A percentile compares a stretch with the other conserved stretches of the same genome.
Conservation (phyloP, 1,284 basidiomycete species). For the Leccinum subrobustum region DNA sequence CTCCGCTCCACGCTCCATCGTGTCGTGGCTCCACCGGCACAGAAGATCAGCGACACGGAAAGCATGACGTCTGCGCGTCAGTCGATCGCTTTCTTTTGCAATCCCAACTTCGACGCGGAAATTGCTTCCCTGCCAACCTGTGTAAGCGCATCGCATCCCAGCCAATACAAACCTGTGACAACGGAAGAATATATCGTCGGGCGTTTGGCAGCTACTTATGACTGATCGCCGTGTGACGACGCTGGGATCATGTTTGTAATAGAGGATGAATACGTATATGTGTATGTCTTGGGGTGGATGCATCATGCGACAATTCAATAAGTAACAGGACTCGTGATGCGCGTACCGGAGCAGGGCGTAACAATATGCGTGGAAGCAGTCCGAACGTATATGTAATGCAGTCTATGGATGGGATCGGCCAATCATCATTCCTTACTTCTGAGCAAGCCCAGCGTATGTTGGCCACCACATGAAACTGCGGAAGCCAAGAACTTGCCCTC, state of each 20-base stretch:
- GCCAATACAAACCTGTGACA: slow-evolving; percentile 63
- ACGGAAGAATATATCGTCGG: slow-evolving; percentile 78
- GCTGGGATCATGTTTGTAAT: neutral
- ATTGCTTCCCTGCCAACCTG: slow-evolving; percentile 78
- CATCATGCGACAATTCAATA: slow-evolving; percentile 29
- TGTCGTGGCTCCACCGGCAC: slow-evolving; percentile 69
- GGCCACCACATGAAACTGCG: slow-evolving; percentile 65
- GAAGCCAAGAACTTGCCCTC: slow-evolving; percentile 65
- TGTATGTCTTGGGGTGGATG: slow-evolving; percentile 13
- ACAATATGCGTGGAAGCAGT: slow-evolving; percentile 16
- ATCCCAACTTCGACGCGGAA: slow-evolving; percentile 70
- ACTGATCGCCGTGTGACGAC: slow-evolving; percentile 10
- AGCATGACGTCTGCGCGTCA: slow-evolving; percentile 65
- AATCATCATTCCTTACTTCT: slow-evolving; percentile 47
- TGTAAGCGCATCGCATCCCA: slow-evolving; percentile 46
- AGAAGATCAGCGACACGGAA: slow-evolving; percentile 48
- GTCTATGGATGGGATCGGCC: slow-evolving; percentile 7
- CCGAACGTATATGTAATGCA: slow-evolving; percentile 20
- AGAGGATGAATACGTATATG: slow-evolving; percentile 10
- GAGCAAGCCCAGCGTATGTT: slow-evolving; percentile 69
- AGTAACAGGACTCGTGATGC: slow-evolving; percentile 19
- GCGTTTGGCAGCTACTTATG: slow-evolving; percentile 61
- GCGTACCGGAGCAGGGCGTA: slow-evolving; percentile 14
- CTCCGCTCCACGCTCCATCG: slow-evolving; percentile 79
- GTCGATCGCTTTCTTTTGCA: slow-evolving; percentile 87